Evolutionary conservation across 2,329 filamentous ascomycete genomes (phyloP).

Genomic region (Dothidotthia symphoricarpi): DNA sequence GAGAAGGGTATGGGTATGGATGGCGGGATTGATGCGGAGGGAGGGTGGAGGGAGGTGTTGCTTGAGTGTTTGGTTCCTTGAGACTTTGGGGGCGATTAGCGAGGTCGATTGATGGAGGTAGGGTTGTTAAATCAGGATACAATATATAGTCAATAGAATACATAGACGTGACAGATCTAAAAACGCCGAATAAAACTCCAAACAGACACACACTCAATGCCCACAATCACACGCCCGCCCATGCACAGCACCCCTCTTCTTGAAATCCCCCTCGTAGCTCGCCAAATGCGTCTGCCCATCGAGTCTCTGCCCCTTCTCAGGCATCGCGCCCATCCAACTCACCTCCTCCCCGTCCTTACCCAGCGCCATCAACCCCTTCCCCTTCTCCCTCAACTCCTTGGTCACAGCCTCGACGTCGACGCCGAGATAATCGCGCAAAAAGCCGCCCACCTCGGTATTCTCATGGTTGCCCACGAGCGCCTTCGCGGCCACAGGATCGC

Average conservation of each 20-base stretch:
- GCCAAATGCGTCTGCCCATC: constrained; percentile 50
- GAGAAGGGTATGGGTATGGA: background rate
- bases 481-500: constrained; percentile 61
- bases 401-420: constrained; percentile 80
- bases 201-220: constrained; percentile 13
- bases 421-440: constrained; percentile 73
- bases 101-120: no score
- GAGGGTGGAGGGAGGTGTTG: background rate
- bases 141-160: no score
- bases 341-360: constrained; percentile 30
- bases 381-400: constrained; percentile 65
- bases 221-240: constrained; percentile 32
- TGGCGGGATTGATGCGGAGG: background rate
- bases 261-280: constrained; percentile 37
- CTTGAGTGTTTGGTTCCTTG: constrained; percentile 5
- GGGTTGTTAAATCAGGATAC: no score
- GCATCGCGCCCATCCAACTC: constrained; percentile 46
- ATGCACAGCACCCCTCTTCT: constrained; percentile 34
- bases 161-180: no score
- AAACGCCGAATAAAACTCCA: no score
- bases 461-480: constrained; percentile 81
- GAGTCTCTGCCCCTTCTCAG: constrained; percentile 43
- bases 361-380: constrained; percentile 30
- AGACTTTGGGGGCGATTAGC: no score
- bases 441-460: constrained; percentile 87